Base-by-base conservation (phyloP, 2,329 filamentous ascomycete genomes). In the Polychaeton citri region DNA sequence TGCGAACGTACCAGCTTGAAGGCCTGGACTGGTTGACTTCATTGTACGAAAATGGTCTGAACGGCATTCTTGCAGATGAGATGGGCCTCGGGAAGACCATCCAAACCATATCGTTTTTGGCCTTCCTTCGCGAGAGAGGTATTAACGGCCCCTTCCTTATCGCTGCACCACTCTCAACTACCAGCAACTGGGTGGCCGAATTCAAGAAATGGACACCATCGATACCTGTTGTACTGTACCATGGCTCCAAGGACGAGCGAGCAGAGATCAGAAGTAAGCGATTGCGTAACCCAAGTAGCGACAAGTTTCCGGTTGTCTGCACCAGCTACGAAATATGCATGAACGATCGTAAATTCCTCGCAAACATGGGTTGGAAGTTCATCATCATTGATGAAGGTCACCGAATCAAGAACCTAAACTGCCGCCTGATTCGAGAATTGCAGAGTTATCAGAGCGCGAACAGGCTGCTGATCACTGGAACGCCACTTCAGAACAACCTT, bases 351-450 rank as follows among this genome's bases (percentile, higher is more conserved):
- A 80, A 85, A 35, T 79, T 79, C 21, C 63, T 98, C 4, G 76
- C 77, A 0, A 79, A 81, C 38, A 88, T 93, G 38, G 80, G 86
- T 21, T 98, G 90, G 90, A 85, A 92, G 36, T 95, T 94, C 48
- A 95, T 98, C 51, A 90, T 98, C 46, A 93, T 98, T 42, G 88
- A 98, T 47, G 90, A 98, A 61, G 90, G 90, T 0, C 90, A 98
- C 54, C 80, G 90, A 1, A 78, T 98, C 70, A 98, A 98, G 64
- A 98, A 98, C 45, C 80, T 93, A 43, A 87, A 96, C 34, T 92
- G 88, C 19, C 82, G 84, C 39, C 68, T 98, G 0, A 94, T 96
- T 43, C 80, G 84, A 33, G 85, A 94, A 46, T 64, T 98, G 0
- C 76, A 90, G 44, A 79, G 81, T 1, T 96, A 96, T 51, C 78